Percentiles rank a stretch among this genome's conserved stretches.
Conservation (phyloP, 768 basidiomycete species). For the Steccherinum ochraceum region DNA sequence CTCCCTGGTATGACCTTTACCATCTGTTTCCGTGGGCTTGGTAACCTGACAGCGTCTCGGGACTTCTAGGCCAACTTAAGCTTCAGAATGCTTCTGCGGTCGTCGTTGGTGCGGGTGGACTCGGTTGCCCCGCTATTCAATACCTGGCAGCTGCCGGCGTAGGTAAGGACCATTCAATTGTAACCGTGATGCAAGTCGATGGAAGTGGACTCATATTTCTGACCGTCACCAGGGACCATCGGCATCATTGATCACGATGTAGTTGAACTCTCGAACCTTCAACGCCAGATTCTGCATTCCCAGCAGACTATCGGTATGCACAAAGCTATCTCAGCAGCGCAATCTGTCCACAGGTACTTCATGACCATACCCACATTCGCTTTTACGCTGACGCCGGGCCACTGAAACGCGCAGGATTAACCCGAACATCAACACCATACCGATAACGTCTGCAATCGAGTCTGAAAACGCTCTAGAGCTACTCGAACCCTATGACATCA, state of each 20-base stretch:
- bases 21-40: not conserved
- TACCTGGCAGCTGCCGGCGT: conserved; percentile 91
- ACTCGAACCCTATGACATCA: conserved; percentile 59
- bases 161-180: conserved; percentile 42
- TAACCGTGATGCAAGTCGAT: not conserved
- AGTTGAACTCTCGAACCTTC: conserved; percentile 86
- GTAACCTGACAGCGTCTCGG: not conserved
- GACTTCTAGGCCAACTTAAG: conserved; percentile 68
- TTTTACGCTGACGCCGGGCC: conserved; percentile 4
- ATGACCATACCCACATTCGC: conserved; percentile 6
- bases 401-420: conserved; percentile 56
- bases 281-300: conserved; percentile 88
- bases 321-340: conserved; percentile 80
- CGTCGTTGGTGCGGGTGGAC: conserved; percentile 91
- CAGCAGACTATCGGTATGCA: conserved; percentile 61
- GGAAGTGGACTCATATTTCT: not conserved
- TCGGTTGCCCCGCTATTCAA: conserved; percentile 93
- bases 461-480: conserved; percentile 59
- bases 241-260: conserved; percentile 85
- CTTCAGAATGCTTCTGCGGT: conserved; percentile 69
- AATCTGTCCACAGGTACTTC: conserved; percentile 62
- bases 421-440: conserved; percentile 54
- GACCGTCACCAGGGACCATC: conserved; percentile 53
- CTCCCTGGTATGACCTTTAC: conserved; percentile 52
- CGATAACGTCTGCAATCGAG: conserved; percentile 46